Evolutionary conservation across 2,329 filamentous ascomycete genomes (phyloP), one percentile per base, ranked within the genome.

Genomic region (Hypoxylon sp.): DNA sequence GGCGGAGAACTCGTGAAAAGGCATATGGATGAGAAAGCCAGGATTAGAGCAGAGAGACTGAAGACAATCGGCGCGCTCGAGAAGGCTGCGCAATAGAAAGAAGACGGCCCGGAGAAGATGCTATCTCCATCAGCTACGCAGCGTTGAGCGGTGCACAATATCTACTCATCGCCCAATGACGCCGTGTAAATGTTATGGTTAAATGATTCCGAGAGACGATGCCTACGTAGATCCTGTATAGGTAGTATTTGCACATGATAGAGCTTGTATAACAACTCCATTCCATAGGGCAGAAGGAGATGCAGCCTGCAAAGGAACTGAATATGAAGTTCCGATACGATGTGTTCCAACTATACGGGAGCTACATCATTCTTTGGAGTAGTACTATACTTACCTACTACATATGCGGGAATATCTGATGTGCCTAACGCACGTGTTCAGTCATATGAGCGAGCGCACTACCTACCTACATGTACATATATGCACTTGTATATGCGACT

Each of bases 1-100:
- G 82, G 82, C 16, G 77, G 77, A 14, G 75, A 79, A 45, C 56
- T 80, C 12, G 64, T 81, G 18, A 73, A 78, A 49, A 70, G 59
- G 54, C 74, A 72, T 56, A 75, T 72, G 71, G 73, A 74, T n/a
- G 59, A 68, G 33, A 68, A 69, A 42, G 70, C 70, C 22, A 69
- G 70, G 22, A 18, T 57, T 12, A 71, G 71, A 11, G 70, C 70
- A 18, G 72, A 74, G 53, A 72, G 61, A 59, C 16, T 73, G 38
- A 72, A 71, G 64, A 71, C 64, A 1, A 71, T 71, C 49, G 72
- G 67, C 2, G 60, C 68, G n/a, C 32, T 71, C n/a, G 60, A 68
- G 40, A 68, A 65, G 46, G 56, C 50, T 32, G 49, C 69, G 24
- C 57, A 71, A 26, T 44, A 62, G 20, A 68, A 69, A 52, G 44